Evolutionary conservation across 345 rosid species (phyloP).

Genomic region (Reutealis trisperma): DNA sequence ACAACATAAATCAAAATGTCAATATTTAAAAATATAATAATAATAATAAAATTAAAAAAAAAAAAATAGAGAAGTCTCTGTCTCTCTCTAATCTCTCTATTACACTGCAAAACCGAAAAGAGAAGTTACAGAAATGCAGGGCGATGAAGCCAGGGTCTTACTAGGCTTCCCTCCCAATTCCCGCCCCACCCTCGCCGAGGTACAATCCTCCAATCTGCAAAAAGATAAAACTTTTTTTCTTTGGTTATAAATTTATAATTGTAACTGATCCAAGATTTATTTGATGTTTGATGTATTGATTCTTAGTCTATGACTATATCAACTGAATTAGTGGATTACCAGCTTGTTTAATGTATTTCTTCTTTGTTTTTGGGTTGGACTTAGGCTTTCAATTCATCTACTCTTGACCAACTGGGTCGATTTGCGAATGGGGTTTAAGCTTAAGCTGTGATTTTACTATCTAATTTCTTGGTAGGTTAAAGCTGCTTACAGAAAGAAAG

Average conservation of each 20-base stretch:
- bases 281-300: background rate
- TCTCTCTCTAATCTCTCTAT: background rate
- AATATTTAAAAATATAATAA: no score
- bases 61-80: no score
- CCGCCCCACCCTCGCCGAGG: slow-evolving; percentile 68
- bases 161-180: slow-evolving; percentile 76
- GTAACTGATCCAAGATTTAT: background rate
- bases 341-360: background rate
- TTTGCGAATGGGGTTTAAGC: background rate
- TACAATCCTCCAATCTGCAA: slow-evolving; percentile 7
- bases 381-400: background rate
- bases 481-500: slow-evolving; percentile 81
- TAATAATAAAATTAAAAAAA: no score
- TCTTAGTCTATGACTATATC: background rate
- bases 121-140: slow-evolving; percentile 50
- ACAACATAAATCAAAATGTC: background rate
- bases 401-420: background rate
- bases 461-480: slow-evolving; percentile 48
- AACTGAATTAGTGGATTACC: background rate
- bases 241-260: background rate
- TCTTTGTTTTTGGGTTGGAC: background rate
- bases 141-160: slow-evolving; percentile 70
- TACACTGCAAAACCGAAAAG: background rate
- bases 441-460: background rate
- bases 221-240: no score